Base-by-base conservation (phyloP, 805 yeast species). In the Metschnikowia rubicola region DNA sequence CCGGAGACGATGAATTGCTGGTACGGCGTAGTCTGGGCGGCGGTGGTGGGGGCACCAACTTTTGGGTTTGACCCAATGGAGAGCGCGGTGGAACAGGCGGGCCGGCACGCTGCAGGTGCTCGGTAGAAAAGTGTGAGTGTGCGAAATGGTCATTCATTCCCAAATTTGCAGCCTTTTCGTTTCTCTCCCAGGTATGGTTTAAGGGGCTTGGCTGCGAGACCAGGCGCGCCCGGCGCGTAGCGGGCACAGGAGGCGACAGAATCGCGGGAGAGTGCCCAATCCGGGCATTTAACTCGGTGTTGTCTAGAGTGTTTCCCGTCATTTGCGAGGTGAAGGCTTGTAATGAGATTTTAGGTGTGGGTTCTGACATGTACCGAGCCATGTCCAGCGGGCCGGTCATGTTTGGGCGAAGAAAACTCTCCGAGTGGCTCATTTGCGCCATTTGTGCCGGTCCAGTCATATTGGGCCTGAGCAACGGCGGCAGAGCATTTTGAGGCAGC, bases 371-470 rank as follows among this genome's bases (percentile, higher is more conserved):
- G 10, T 63, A 40, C 28, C 65, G 56, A 29, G 71, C 71, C 72
- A 68, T 66, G 44, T 68, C 72, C 8, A 42, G 51, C 10, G 57
- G 59, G 4, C 67, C 61, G 33, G 74, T 57, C 47, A 53, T 59
- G 39, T 61, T 63, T 6, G 66, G 70, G 50, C 52, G 54, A 43
- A 30, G 63, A 30, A n/a, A 13, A 32, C n/a, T 8, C 32, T 29
- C 28, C 8, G 11, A n/a, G 11, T 12, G 11, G 13, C 44, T 61
- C 57, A 65, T 52, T 47, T 60, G 61, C 1, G 70, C 62, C 70
- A 71, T 71, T 50, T 71, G 74, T 4, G 67, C 71, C 1, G 77
- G 77, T 0, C 77, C 77, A 1, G 77, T 72, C 74, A 70, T 67
- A 50, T 72, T 73, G n/a, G 77, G 77, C 48, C 60, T 56, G 35